Evolutionary conservation across 2,329 filamentous ascomycete genomes (phyloP).

Genomic region (Fonsecaea multimorphosa): DNA sequence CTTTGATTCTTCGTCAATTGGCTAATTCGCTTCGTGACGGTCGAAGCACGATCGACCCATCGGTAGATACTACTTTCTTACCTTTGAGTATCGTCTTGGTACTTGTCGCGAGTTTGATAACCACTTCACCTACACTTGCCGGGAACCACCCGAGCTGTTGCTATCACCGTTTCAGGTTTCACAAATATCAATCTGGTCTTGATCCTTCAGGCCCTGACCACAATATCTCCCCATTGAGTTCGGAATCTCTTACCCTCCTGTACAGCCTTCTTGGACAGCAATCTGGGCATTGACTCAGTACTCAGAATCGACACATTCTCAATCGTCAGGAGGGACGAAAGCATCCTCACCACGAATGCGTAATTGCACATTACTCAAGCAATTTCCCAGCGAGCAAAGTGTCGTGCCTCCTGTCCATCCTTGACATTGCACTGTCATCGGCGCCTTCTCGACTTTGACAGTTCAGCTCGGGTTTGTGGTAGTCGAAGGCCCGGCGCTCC

Average conservation of each 20-base stretch:
- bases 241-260: slow-evolving; percentile 12
- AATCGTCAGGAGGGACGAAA: slow-evolving; percentile 10
- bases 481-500: slow-evolving; percentile 10
- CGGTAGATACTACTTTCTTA: slow-evolving; percentile 22
- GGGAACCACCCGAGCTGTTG: slow-evolving; percentile 12
- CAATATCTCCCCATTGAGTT: not conserved
- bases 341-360: not conserved
- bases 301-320: slow-evolving; percentile 10
- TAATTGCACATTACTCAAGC: not conserved
- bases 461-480: slow-evolving; percentile 16
- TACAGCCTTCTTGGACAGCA: slow-evolving; percentile 15
- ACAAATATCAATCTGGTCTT: slow-evolving; percentile 3
- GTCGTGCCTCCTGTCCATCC: not conserved
- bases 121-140: slow-evolving; percentile 17
- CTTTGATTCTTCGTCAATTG: slow-evolving; percentile 1
- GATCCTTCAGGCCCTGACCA: not conserved
- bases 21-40: slow-evolving; percentile 18
- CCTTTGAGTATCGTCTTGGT: slow-evolving; percentile 13
- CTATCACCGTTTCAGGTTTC: slow-evolving; percentile 18
- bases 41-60: slow-evolving; percentile 11
- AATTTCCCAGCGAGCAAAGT: not conserved
- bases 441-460: not conserved
- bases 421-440: not conserved
- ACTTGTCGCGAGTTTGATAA: slow-evolving; percentile 12
- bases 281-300: slow-evolving; percentile 4